These are phyloP conservation scores for Phytopythium montanum DNA, from an alignment of 352 stramenopile genomes.

Conservation along the genomic window DNA sequence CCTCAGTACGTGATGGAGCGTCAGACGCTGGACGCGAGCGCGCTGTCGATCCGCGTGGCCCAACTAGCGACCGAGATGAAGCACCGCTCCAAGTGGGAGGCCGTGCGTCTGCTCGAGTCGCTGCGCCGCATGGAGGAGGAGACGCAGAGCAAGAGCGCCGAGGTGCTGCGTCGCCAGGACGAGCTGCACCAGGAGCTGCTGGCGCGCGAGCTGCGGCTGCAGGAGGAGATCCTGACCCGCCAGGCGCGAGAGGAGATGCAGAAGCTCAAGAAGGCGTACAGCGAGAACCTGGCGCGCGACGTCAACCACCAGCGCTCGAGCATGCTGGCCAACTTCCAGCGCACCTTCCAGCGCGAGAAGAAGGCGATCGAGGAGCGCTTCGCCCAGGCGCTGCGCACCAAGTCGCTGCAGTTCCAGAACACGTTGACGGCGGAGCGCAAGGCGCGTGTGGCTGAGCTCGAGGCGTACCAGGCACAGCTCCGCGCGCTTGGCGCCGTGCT, in stretches of 20 bases:
- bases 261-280: slow-evolving; percentile 62
- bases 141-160: slow-evolving; percentile 63
- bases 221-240: slow-evolving; percentile 62
- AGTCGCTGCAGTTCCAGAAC: slow-evolving; percentile 55
- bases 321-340: slow-evolving; percentile 55
- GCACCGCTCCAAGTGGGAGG: slow-evolving; percentile 84
- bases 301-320: slow-evolving; percentile 52
- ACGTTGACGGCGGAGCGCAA: slow-evolving; percentile 57
- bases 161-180: slow-evolving; percentile 61
- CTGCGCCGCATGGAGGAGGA: slow-evolving; percentile 78
- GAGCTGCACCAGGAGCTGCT: slow-evolving; percentile 74
- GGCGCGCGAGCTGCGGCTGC: slow-evolving; percentile 67
- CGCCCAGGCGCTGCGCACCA: slow-evolving; percentile 36
- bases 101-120: slow-evolving; percentile 66
- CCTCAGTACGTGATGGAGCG: slow-evolving; percentile 1
- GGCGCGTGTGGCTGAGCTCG: slow-evolving; percentile 54
- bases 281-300: slow-evolving; percentile 51
- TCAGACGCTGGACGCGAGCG: slow-evolving; percentile 67
- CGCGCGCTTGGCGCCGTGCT: slow-evolving; percentile 64
- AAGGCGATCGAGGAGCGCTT: slow-evolving; percentile 61
- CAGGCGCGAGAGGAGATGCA: slow-evolving; percentile 60
- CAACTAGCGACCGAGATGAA: slow-evolving; percentile 86
- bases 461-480: slow-evolving; percentile 63
- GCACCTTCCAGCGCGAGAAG: slow-evolving; percentile 55
- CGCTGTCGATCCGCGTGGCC: slow-evolving; percentile 69